phyloP scores from a whole-genome alignment of 805 yeast species.

The Ogataea paraovalis region DNA sequence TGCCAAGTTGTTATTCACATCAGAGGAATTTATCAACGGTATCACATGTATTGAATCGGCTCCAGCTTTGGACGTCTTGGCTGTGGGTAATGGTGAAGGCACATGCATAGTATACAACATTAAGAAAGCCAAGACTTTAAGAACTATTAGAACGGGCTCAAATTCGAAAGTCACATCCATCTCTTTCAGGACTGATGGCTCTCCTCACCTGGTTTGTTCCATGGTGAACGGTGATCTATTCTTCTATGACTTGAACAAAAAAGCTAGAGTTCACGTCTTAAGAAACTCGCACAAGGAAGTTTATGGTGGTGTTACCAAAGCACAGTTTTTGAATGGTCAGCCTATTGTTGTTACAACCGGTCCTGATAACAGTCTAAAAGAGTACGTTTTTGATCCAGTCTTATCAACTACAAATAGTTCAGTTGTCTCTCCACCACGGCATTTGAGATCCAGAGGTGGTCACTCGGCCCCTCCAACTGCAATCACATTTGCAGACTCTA shows the following conservation, averaged over 20 bases:
- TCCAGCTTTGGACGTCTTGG: constrained; percentile 82
- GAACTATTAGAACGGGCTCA: constrained; percentile 45
- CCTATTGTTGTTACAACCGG: constrained; percentile 87
- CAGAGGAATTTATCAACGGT: constrained; percentile 47
- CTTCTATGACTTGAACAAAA: constrained; percentile 76
- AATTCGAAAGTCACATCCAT: constrained; percentile 48
- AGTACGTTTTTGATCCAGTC: constrained; percentile 90
- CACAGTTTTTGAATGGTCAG: constrained; percentile 81
- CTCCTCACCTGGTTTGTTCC: constrained; percentile 77
- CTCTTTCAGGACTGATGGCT: constrained; percentile 89
- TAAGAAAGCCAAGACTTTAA: constrained; percentile 55
- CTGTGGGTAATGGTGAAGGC: constrained; percentile 72
- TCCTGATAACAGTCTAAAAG: constrained; percentile 85
- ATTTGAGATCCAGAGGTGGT: constrained; percentile 93
- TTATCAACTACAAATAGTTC: constrained; percentile 59
- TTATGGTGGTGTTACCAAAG: constrained; percentile 74
- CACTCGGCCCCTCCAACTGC: constrained; percentile 86
- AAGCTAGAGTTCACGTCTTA: constrained; percentile 70
- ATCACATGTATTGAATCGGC: constrained; percentile 74
- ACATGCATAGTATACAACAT: constrained; percentile 62
- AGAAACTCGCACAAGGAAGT: constrained; percentile 68
- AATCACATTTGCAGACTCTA: constrained; percentile 68
- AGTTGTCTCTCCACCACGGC: constrained; percentile 84
- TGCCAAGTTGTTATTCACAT: constrained; percentile 57
- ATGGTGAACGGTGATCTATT: constrained; percentile 75